phyloP scores from a whole-genome alignment of 441 rosid species.

The Brassica balearica region DNA sequence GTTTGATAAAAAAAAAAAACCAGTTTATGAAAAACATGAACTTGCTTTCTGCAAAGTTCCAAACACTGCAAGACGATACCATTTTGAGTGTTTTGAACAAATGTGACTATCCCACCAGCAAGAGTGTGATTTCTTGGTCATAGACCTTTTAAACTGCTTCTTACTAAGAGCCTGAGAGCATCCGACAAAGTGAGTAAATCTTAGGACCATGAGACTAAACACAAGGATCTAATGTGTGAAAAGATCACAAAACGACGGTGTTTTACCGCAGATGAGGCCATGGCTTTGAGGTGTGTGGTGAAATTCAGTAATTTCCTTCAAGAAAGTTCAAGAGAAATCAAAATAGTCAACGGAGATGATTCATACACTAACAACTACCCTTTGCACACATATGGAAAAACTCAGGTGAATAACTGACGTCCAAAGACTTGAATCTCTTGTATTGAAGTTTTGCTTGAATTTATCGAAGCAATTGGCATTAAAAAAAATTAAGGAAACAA shows the following conservation, averaged over 20 bases:
- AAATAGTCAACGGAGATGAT: no score
- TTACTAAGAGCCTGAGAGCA: conserved; percentile 52
- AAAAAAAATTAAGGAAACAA: no score
- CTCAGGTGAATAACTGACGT: background rate
- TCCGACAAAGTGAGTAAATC: conserved; percentile 6
- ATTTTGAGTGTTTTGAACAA: conserved; percentile 76
- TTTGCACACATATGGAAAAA: background rate
- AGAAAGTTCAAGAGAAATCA: conserved; percentile 17
- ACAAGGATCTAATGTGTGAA: background rate
- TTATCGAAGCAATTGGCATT: background rate
- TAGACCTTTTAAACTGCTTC: conserved; percentile 60
- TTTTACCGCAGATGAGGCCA: conserved; percentile 44
- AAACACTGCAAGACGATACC: conserved; percentile 59
- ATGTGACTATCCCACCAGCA: conserved; percentile 99
- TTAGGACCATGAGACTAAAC: conserved; percentile 26
- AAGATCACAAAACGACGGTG: background rate
- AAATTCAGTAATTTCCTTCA: conserved; percentile 9
- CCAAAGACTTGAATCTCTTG: background rate
- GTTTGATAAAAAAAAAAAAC: no score
- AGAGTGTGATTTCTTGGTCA: conserved; percentile 76
- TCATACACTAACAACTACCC: no score
- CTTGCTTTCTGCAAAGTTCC: no score
- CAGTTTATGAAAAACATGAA: no score
- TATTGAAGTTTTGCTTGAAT: background rate
- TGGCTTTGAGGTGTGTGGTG: conserved; percentile 9